A percentile compares a stretch with the other conserved stretches of the same genome.
Evolutionary conservation across 106 monocot genomes (phyloP).

Genomic region (Platanthera zijinensis): DNA sequence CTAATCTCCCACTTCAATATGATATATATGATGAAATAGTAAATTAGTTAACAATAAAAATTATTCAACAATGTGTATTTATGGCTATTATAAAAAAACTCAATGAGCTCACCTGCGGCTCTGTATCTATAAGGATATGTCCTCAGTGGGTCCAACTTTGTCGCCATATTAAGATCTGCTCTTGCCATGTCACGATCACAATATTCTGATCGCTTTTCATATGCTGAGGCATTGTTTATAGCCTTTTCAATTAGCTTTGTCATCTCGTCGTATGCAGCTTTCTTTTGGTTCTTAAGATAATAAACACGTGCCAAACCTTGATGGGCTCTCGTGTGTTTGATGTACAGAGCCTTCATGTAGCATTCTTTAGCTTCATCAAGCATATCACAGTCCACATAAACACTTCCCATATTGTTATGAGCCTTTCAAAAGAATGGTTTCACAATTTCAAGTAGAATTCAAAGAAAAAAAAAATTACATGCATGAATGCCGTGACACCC

Average conservation of each 20-base stretch:
- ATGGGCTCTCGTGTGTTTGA: constrained; percentile 98
- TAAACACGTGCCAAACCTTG: constrained; percentile 94
- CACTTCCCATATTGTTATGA: constrained; percentile 92
- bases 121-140: constrained; percentile 98
- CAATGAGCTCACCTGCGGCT: constrained; percentile 64
- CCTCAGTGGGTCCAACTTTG: constrained; percentile 79
- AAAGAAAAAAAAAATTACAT: not conserved
- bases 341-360: constrained; percentile 77
- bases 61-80: not conserved
- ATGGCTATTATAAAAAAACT: not conserved
- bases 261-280: constrained; percentile 94
- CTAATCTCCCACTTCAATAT: not conserved
- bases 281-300: constrained; percentile 77
- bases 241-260: constrained; percentile 88
- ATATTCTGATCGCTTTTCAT: constrained; percentile 98
- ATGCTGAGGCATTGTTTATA: constrained; percentile 85
- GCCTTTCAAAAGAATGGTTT: constrained; percentile 35
- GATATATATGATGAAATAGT: not conserved
- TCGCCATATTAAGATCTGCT: constrained; percentile 75
- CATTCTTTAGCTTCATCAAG: constrained; percentile 79
- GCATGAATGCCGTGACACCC: not conserved
- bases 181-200: constrained; percentile 91
- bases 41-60: not conserved
- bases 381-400: constrained; percentile 88
- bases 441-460: not conserved